Percentiles rank a stretch among this genome's conserved stretches.
These are phyloP conservation scores for Debaryomycetaceae sp. DNA, from an alignment of 1,139 yeast species.

Conservation along the genomic window DNA sequence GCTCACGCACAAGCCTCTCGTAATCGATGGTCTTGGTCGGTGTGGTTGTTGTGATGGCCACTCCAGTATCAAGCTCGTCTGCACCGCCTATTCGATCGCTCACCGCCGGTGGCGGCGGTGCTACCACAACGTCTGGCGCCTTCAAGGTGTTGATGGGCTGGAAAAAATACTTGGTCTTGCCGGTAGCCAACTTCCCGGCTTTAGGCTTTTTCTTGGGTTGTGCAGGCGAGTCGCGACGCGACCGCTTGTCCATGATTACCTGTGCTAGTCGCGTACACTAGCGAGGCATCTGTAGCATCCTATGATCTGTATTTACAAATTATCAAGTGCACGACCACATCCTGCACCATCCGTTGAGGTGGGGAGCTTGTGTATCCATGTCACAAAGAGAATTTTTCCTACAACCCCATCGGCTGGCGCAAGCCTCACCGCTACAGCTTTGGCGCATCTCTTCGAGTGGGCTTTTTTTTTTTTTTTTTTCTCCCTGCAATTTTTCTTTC, in stretches of 20 bases:
- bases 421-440: background rate
- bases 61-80: background rate
- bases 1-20: constrained; percentile 7
- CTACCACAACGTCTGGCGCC: constrained; percentile 1
- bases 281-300: too few relatives aligned
- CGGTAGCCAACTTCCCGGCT: constrained; percentile 14
- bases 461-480: constrained; percentile 2
- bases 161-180: constrained; percentile 34
- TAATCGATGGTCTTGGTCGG: constrained; percentile 6
- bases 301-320: too few relatives aligned
- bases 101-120: background rate
- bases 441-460: background rate
- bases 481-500: background rate
- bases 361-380: too few relatives aligned
- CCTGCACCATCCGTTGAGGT: too few relatives aligned
- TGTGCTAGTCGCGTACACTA: too few relatives aligned
- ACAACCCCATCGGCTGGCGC: background rate
- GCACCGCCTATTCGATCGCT: background rate
- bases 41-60: background rate
- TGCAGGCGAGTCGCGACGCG: constrained; percentile 7
- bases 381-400: too few relatives aligned
- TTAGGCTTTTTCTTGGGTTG: constrained; percentile 6
- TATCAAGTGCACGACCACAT: too few relatives aligned
- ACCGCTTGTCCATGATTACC: constrained; percentile 6
- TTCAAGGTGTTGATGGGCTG: constrained; percentile 31